Percentiles rank a stretch among this genome's conserved stretches.
phyloP scores from a whole-genome alignment of 495 filamentous ascomycete species.

The Parathielavia hyrcaniae region DNA sequence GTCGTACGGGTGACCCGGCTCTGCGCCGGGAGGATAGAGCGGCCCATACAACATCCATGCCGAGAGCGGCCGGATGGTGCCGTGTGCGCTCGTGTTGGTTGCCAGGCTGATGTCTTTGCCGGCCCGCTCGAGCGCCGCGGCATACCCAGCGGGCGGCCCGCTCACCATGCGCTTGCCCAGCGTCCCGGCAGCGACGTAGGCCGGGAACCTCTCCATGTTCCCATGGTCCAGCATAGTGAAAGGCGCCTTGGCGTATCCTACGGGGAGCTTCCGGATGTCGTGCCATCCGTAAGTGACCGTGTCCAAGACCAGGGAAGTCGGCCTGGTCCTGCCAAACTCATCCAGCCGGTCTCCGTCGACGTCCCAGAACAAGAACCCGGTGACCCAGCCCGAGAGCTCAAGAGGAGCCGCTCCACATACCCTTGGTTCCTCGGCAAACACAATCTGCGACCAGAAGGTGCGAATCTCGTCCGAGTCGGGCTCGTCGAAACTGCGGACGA shows the following conservation, averaged over 20 bases:
- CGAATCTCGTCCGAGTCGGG: constrained; percentile 31
- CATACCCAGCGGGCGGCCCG: constrained; percentile 25
- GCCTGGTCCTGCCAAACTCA: not conserved
- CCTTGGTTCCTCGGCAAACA: constrained; percentile 7
- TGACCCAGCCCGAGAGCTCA: constrained; percentile 43
- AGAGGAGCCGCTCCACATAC: constrained; percentile 27
- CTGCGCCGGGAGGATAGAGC: not conserved
- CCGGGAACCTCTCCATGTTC: constrained; percentile 19
- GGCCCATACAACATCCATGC: constrained; percentile 33
- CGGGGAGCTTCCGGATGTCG: constrained; percentile 26
- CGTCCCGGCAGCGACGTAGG: constrained; percentile 27
- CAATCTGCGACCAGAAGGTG: constrained; percentile 43
- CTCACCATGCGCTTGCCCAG: constrained; percentile 27
- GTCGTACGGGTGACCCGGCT: not conserved
- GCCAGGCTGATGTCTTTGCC: constrained; percentile 12
- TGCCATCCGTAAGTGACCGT: constrained; percentile 20
- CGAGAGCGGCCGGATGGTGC: constrained; percentile 25
- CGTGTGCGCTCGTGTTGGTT: constrained; percentile 14
- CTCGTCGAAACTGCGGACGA: constrained; percentile 32
- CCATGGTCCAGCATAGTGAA: constrained; percentile 29
- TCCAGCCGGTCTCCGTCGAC: constrained; percentile 29
- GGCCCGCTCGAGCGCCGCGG: constrained; percentile 17
- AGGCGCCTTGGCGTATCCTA: constrained; percentile 29
- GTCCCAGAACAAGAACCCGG: constrained; percentile 46
- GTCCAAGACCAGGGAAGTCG: constrained; percentile 16